Evolutionary conservation across 2,329 filamentous ascomycete species (phyloP), one percentile per base, ranked within the genome.

Genomic region (Rhynchosporium secalis): DNA sequence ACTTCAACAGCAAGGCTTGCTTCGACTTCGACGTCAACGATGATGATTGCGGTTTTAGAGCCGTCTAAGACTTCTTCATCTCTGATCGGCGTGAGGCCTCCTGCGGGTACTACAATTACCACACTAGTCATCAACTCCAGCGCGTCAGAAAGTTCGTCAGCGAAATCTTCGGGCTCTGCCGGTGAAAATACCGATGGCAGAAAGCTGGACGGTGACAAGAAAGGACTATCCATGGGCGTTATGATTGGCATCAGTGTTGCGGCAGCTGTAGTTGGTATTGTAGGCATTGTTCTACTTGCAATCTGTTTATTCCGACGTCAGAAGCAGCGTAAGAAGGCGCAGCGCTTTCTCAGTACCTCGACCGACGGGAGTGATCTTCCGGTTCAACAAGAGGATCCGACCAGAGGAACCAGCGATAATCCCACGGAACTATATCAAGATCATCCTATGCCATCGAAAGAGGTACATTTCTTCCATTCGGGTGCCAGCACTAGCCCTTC

Each of bases 241-340:
- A 63, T 57, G 47, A 58, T 60, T 20, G 62, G 51, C 10, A 63
- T 63, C 29, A 46, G 57, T 36, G 62, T 60, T 6, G 57, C n/a
- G n/a, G 38, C 13, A 29, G 41, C 13, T 28, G 56, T 58, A 2
- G 9, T 58, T 41, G 45, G n/a, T 4, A 58, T 60, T 52, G n/a
- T 60, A 31, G 51, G 33, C 6, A 40, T 45, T 15, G 43, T 29
- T 28, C 20, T 60, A 26, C 8, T 56, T 38, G 33, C 10, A 29
- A 33, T 60, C n/a, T 60, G 54, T 5, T 56, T 13, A 45, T 40
- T 29, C 56, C 57, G 56, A 26, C 56, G 49, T 29, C 43, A n/a
- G 26, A 49, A 60, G 43, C 31, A 57, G 28, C 40, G 31, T 1
- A 45, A 46, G n/a, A 28, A 46, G 4, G n/a, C 48, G 10, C 8